Percentiles rank a stretch among this genome's conserved stretches.
Evolutionary conservation across 202 grass and related monocot species (phyloP).

Genomic region (Panicum hallii): DNA sequence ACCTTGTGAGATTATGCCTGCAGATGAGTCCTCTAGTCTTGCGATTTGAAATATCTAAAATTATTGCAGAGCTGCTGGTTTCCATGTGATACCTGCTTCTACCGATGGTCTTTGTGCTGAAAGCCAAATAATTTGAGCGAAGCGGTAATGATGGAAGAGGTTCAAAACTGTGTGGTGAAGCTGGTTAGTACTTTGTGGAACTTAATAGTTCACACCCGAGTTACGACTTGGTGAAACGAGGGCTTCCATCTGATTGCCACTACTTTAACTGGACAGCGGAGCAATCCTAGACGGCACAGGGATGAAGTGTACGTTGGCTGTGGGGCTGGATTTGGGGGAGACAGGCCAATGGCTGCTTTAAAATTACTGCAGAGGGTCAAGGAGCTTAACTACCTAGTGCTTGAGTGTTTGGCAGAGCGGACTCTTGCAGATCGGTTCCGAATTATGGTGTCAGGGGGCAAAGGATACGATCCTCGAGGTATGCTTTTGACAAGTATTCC

Average conservation of each 20-base stretch:
- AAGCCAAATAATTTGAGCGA: not conserved
- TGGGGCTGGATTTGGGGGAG: slow-evolving; percentile 90
- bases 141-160: slow-evolving; percentile 46
- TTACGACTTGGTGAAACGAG: slow-evolving; percentile 15
- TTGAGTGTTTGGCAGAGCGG: slow-evolving; percentile 93
- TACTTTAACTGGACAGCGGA: slow-evolving; percentile 54
- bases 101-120: not conserved
- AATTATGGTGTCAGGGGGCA: slow-evolving; percentile 66
- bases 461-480: slow-evolving; percentile 91
- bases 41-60: slow-evolving; percentile 1
- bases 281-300: slow-evolving; percentile 59
- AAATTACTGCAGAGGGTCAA: slow-evolving; percentile 73
- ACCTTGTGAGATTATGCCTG: not conserved
- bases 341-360: slow-evolving; percentile 69
- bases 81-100: not conserved
- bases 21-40: not conserved
- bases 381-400: slow-evolving; percentile 88
- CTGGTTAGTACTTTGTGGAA: slow-evolving; percentile 58
- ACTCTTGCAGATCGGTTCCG: slow-evolving; percentile 83
- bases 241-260: slow-evolving; percentile 14
- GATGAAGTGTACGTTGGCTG: slow-evolving; percentile 79
- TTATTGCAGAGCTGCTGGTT: not conserved
- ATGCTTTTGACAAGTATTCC: slow-evolving; percentile 14
- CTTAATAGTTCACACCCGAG: not conserved
- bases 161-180: slow-evolving; percentile 64